phyloP scores from a whole-genome alignment of 2,329 filamentous ascomycete genomes.

The Parastagonospora avenae region DNA sequence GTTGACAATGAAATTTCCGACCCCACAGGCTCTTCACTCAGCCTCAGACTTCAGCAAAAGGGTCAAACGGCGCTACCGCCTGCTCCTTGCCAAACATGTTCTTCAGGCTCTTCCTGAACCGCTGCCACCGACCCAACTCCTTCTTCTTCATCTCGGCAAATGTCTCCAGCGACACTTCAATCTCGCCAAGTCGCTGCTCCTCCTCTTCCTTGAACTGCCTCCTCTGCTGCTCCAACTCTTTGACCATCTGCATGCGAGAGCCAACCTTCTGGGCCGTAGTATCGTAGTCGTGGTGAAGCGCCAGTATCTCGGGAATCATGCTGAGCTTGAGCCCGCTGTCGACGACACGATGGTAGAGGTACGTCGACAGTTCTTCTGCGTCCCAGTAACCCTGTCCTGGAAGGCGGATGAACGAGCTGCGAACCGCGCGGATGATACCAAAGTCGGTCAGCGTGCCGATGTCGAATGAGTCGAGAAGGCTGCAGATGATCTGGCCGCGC shows the following conservation, averaged over 20 bases:
- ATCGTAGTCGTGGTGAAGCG: constrained; percentile 17
- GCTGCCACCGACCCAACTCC: constrained; percentile 6
- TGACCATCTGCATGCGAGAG: neutral
- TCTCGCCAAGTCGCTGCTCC: constrained; percentile 4
- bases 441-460: constrained; percentile 11
- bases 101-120: constrained; percentile 1
- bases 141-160: constrained; percentile 5
- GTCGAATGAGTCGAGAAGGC: constrained; percentile 5
- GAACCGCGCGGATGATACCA: constrained; percentile 14
- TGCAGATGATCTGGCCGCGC: constrained; percentile 11
- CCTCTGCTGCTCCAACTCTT: constrained; percentile 1
- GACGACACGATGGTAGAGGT: constrained; percentile 14
- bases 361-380: constrained; percentile 5
- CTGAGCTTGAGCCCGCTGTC: constrained; percentile 5
- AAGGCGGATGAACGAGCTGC: constrained; percentile 12
- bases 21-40: neutral
- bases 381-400: constrained; percentile 5
- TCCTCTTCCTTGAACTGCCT: constrained; percentile 13
- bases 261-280: neutral
- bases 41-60: constrained; percentile 1
- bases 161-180: neutral
- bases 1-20: neutral
- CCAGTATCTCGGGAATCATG: constrained; percentile 12
- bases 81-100: constrained; percentile 9
- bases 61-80: constrained; percentile 10